These are phyloP conservation scores for Suhomyces choctaworum DNA, from an alignment of 1,139 yeast species.

Conservation along the genomic window DNA sequence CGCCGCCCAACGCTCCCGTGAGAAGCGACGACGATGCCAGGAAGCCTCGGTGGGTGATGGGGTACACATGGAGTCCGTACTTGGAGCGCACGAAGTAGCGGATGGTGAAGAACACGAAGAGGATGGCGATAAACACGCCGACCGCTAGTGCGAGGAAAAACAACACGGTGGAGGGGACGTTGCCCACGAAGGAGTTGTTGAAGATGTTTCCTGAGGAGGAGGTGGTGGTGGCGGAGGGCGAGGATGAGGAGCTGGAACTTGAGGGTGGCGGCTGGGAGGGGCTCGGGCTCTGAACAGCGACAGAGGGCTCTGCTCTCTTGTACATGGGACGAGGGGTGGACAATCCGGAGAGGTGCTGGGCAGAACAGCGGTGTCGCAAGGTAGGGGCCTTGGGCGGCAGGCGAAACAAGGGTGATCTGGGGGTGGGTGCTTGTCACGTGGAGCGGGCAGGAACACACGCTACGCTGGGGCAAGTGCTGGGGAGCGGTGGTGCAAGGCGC, in stretches of 20 bases:
- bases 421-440: too few species aligned
- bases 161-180: constrained; percentile 58
- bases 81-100: constrained; percentile 58
- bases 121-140: constrained; percentile 56
- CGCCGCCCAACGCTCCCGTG: not conserved
- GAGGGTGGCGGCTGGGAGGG: not conserved
- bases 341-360: too few species aligned
- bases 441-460: too few species aligned
- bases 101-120: constrained; percentile 58
- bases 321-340: too few species aligned
- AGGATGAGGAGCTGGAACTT: not conserved
- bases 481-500: too few species aligned
- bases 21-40: constrained; percentile 4
- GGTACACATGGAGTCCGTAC: constrained; percentile 54
- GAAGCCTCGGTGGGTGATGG: constrained; percentile 16
- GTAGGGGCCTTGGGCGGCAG: too few species aligned
- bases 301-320: not conserved
- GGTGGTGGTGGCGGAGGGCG: not conserved
- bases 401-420: too few species aligned
- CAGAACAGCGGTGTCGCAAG: too few species aligned
- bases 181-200: constrained; percentile 35
- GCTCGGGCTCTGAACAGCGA: not conserved
- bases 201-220: not conserved
- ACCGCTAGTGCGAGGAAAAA: constrained; percentile 63
- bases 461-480: too few species aligned